Percentiles rank a stretch among this genome's conserved stretches.
phyloP scores from a whole-genome alignment of 106 monocot species.

The Platanthera guangdongensis region DNA sequence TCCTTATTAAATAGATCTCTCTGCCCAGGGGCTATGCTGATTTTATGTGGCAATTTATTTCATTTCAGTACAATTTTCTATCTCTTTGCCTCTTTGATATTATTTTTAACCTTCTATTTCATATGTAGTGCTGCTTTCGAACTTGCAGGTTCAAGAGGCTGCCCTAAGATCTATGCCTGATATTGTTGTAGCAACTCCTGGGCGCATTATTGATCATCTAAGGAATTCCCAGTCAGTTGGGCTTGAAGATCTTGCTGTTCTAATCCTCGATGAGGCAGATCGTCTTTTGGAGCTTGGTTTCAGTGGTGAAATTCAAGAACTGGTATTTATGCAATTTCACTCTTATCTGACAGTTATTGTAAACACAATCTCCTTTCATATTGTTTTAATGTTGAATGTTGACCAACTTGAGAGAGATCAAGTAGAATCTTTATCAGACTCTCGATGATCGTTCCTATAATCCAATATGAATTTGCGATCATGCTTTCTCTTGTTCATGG shows the following conservation, averaged over 20 bases:
- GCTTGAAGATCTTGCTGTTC: slow-evolving; percentile 84
- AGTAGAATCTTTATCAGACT: background rate
- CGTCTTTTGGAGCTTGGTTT: slow-evolving; percentile 95
- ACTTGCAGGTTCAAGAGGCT: slow-evolving; percentile 71
- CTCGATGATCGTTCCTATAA: background rate
- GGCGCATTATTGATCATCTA: slow-evolving; percentile 94
- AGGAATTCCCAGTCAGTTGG: slow-evolving; percentile 87
- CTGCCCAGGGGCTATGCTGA: background rate
- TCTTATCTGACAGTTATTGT: background rate
- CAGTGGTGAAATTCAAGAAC: slow-evolving; percentile 88
- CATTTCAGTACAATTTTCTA: background rate
- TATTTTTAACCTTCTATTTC: background rate
- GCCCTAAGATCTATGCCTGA: slow-evolving; percentile 92
- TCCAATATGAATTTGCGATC: background rate
- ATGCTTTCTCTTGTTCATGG: background rate
- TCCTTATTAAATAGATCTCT: background rate
- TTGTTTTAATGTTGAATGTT: background rate
- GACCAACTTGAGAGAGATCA: background rate
- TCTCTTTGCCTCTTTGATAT: background rate
- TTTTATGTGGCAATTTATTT: background rate
- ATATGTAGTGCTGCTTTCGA: background rate
- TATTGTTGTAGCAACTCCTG: slow-evolving; percentile 93
- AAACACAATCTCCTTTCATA: background rate
- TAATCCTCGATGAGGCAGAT: slow-evolving; percentile 98
- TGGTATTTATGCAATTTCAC: slow-evolving; percentile 37